phyloP scores from a whole-genome alignment of 164 flowering plant genomes.

The Pachysandra terminalis region DNA sequence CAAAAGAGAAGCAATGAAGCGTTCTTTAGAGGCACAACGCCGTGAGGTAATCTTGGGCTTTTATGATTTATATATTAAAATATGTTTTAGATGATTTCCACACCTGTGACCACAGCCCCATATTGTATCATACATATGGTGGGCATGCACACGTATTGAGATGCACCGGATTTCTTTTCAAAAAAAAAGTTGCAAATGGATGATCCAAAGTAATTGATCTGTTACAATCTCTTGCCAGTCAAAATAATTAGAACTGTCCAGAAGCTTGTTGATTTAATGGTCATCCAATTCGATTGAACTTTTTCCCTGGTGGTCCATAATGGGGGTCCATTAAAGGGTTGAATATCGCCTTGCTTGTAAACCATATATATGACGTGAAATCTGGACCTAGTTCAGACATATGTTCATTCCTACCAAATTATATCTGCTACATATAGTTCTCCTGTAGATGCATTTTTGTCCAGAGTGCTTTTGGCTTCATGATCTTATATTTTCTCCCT shows the following conservation, averaged over 20 bases:
- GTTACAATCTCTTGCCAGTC: background rate
- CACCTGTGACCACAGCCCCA: background rate
- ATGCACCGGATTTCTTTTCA: too few relatives aligned
- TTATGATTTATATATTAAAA: background rate
- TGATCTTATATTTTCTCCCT: conserved; percentile 6
- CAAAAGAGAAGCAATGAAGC: conserved; percentile 80
- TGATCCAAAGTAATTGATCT: background rate
- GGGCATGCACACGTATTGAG: background rate
- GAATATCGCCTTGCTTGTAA: background rate
- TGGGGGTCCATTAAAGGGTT: background rate
- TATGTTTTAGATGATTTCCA: background rate
- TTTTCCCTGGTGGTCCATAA: background rate
- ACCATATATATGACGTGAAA: background rate
- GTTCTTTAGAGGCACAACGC: conserved; percentile 83
- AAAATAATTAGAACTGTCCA: background rate
- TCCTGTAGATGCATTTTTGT: background rate
- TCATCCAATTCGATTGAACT: background rate
- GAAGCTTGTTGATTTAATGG: background rate
- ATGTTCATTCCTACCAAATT: background rate
- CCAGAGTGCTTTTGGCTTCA: background rate
- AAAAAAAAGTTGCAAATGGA: background rate
- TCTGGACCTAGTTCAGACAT: too few relatives aligned
- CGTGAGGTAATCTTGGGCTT: conserved; percentile 44
- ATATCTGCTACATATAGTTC: background rate
- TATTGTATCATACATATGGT: background rate